Base-by-base conservation (phyloP, 108 stramenopile genomes). In the Nitzschia sp. region DNA sequence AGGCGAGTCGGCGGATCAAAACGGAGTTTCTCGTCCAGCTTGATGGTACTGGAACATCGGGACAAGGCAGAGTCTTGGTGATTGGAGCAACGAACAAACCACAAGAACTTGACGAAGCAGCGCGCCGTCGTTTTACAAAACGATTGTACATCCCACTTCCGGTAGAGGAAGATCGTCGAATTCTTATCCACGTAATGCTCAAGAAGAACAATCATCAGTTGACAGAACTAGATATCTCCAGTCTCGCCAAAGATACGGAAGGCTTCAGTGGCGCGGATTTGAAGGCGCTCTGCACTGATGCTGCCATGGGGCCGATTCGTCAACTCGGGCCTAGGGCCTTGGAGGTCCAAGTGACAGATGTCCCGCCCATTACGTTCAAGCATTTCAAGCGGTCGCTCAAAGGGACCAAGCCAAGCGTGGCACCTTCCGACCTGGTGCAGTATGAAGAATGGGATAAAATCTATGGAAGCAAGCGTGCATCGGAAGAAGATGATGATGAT, bases 21-120 rank as follows among this genome's bases (percentile, higher is more conserved):
- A 97, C 96, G 0, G 96, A 97, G 62, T 97, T 97, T 62, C 75
- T 97, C 2, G 96, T 97, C 0, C 95, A 95, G 77, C 72, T 98
- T 35, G 96, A 97, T 74, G 97, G 97, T 19, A 88, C 95, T 6
- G 92, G 88, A 11, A 94, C 94, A 6, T 68, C 62, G 11, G 76
- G 81, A 28, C 73, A 84, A 63, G 95, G 91, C 8, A 89, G 96
- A 23, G 97, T 99, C 18, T 73, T 99, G 29, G 82, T 96, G 26
- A 92, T 99, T 61, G 99, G 99, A 23, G 98, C 98, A 0, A 99
- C 99, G 0, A 99, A 99, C 71, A 74, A 94, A 27, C 99, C 99
- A 2, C 94, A 97, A 54, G 99, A 99, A 78, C 80, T 99, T 46
- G 98, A 99, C 72, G 98, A 99, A 74, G 99, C 99, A 0, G 99